Evolutionary conservation across 2,329 filamentous ascomycete species (phyloP).

Genomic region (Xylaria hypoxylon): DNA sequence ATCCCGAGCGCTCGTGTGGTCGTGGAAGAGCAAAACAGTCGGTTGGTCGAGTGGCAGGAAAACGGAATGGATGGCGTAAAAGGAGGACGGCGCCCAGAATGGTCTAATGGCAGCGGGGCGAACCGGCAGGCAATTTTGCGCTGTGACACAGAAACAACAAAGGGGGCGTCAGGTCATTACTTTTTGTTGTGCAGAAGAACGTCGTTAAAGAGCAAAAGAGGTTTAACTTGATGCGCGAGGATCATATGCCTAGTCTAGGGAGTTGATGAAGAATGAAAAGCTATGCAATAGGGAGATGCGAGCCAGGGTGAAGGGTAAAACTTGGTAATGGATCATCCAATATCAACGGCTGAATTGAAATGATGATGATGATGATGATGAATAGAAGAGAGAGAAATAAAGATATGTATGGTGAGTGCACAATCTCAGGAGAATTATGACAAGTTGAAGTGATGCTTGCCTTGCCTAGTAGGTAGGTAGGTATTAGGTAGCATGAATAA

Average conservation of each 20-base stretch:
- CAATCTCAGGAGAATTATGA: background rate
- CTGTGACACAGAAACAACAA: constrained; percentile 39
- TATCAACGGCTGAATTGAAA: constrained; percentile 18
- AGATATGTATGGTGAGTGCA: background rate
- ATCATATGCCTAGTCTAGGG: constrained; percentile 18
- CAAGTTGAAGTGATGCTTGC: constrained; percentile 16
- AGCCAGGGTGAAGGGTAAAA: constrained; percentile 12
- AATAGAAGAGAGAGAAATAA: background rate
- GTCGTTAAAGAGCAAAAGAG: background rate
- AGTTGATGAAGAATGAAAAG: constrained; percentile 14
- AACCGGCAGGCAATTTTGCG: constrained; percentile 40
- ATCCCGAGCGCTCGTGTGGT: constrained; percentile 13
- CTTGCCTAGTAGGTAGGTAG: constrained; percentile 2
- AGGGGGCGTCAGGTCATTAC: constrained; percentile 47
- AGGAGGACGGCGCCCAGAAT: constrained; percentile 32
- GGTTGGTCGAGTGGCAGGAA: constrained; percentile 1
- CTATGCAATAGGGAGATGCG: constrained; percentile 22
- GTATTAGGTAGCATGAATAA: constrained; percentile 6
- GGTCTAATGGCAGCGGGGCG: constrained; percentile 37
- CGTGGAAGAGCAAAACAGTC: constrained; percentile 29
- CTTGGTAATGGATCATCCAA: constrained; percentile 4
- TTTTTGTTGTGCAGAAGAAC: constrained; percentile 13
- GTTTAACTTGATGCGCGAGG: constrained; percentile 3
- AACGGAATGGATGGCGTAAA: constrained; percentile 19
- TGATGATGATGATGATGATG: too few relatives aligned